Percentiles rank a stretch among this genome's conserved stretches.
Conservation (phyloP, 2,329 filamentous ascomycete genomes). For the Ascochyta fabae region DNA sequence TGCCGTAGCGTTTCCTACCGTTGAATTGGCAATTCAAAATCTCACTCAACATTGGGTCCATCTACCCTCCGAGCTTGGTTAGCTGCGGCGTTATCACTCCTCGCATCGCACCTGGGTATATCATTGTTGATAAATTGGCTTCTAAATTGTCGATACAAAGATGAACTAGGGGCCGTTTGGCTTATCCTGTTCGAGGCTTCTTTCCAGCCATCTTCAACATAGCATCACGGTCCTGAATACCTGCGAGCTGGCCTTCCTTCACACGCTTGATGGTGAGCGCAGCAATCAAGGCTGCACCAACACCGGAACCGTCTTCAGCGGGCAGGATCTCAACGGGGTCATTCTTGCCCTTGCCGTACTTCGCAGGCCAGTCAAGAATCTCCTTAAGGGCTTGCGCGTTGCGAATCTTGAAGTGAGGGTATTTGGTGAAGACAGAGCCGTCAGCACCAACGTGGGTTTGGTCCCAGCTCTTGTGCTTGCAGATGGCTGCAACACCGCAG, state of each 20-base stretch:
- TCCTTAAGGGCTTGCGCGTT: conserved; percentile 89
- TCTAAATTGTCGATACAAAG: conserved; percentile 3
- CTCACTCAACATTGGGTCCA: background rate
- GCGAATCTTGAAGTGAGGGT: conserved; percentile 95
- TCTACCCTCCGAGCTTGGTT: background rate
- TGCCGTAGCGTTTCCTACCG: background rate
- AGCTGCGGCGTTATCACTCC: background rate
- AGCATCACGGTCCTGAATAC: conserved; percentile 60
- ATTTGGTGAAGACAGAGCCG: conserved; percentile 98
- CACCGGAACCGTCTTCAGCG: conserved; percentile 94
- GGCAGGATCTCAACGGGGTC: conserved; percentile 85
- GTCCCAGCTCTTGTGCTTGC: conserved; percentile 91
- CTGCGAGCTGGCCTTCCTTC: conserved; percentile 64
- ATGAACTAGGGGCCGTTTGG: background rate
- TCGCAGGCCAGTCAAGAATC: conserved; percentile 91
- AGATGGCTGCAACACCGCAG: conserved; percentile 94
- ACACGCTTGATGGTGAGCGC: conserved; percentile 69
- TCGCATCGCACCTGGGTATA: background rate
- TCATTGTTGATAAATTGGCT: conserved; percentile 1
- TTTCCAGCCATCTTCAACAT: conserved; percentile 48
- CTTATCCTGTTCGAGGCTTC: conserved; percentile 12
- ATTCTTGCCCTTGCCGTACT: conserved; percentile 68
- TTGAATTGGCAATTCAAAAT: background rate
- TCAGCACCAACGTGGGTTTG: conserved; percentile 94
- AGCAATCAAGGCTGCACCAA: conserved; percentile 95